These are phyloP conservation scores for Claviceps sp. DNA, from an alignment of 2,329 filamentous ascomycete species.

Conservation along the genomic window DNA sequence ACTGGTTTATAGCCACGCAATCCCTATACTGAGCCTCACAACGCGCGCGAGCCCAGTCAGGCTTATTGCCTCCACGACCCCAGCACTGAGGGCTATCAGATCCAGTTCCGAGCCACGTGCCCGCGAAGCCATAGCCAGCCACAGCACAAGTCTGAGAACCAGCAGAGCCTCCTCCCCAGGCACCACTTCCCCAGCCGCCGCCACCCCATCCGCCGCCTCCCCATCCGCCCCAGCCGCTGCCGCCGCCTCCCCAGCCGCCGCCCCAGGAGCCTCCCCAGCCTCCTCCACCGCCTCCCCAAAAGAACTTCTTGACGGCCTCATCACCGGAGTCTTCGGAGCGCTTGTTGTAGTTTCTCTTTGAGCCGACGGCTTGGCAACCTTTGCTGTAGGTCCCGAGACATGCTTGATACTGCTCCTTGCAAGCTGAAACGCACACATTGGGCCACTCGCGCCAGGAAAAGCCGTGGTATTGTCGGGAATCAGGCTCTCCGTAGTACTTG, in stretches of 20 bases:
- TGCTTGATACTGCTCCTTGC: conserved; percentile 36
- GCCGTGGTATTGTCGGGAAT: conserved; percentile 28
- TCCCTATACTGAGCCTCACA: conserved; percentile 37
- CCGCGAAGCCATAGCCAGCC: neutral
- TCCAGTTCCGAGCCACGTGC: conserved; percentile 7
- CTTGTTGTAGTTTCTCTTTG: conserved; percentile 14
- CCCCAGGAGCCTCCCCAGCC: neutral
- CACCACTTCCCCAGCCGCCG: neutral
- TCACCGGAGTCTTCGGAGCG: conserved; percentile 12
- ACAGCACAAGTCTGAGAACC: conserved; percentile 4
- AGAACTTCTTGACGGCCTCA: conserved; percentile 12
- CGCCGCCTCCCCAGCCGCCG: neutral
- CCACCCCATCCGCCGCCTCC: neutral
- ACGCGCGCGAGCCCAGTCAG: conserved; percentile 22
- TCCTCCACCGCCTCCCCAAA: neutral
- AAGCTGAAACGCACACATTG: conserved; percentile 37
- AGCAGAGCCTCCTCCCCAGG: neutral
- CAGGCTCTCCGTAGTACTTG: conserved; percentile 36
- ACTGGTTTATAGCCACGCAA: conserved; percentile 30
- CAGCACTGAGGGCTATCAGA: conserved; percentile 10
- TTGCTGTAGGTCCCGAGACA: conserved; percentile 36
- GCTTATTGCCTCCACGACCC: conserved; percentile 18
- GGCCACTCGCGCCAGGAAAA: conserved; percentile 25
- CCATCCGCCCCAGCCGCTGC: neutral
- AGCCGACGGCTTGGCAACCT: conserved; percentile 27